These are phyloP conservation scores for Glomus cerebriforme DNA, from an alignment of 192 early-diverging fungal species.

Conservation along the genomic window DNA sequence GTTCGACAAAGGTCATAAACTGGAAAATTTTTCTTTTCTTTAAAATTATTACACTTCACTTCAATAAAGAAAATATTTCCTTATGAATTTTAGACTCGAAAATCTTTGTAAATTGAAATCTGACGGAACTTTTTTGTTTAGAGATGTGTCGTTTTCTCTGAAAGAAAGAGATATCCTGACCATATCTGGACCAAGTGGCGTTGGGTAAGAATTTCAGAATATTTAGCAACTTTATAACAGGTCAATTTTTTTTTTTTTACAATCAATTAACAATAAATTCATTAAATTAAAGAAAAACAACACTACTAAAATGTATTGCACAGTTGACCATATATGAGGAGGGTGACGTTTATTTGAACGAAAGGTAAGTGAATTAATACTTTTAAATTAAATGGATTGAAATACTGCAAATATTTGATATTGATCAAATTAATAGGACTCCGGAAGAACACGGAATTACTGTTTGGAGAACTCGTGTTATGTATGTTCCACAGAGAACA, in stretches of 20 bases:
- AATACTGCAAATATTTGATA: too few species aligned
- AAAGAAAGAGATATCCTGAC: conserved; percentile 57
- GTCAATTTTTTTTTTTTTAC: too few species aligned
- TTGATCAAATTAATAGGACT: conserved; percentile 27
- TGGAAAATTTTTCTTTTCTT: not conserved
- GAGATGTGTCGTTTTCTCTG: conserved; percentile 58
- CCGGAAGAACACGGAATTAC: conserved; percentile 64
- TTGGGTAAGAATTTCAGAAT: conserved; percentile 50
- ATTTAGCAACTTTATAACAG: too few species aligned
- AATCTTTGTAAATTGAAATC: conserved; percentile 42
- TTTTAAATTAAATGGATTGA: not conserved
- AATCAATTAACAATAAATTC: too few species aligned
- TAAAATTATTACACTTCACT: not conserved
- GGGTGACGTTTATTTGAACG: conserved; percentile 55
- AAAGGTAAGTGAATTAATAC: conserved; percentile 39
- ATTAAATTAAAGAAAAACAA: conserved; percentile 65
- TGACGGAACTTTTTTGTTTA: conserved; percentile 55
- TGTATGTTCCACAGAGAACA: conserved; percentile 87
- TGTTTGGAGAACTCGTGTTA: conserved; percentile 72
- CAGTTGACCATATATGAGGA: conserved; percentile 67
- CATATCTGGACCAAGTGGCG: conserved; percentile 71
- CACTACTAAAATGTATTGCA: conserved; percentile 80
- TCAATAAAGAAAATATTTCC: not conserved
- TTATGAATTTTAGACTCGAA: conserved; percentile 38
- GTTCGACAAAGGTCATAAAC: not conserved